Conservation (phyloP, 2,329 filamentous ascomycete species). For the Neocatenulostroma microsporum region DNA sequence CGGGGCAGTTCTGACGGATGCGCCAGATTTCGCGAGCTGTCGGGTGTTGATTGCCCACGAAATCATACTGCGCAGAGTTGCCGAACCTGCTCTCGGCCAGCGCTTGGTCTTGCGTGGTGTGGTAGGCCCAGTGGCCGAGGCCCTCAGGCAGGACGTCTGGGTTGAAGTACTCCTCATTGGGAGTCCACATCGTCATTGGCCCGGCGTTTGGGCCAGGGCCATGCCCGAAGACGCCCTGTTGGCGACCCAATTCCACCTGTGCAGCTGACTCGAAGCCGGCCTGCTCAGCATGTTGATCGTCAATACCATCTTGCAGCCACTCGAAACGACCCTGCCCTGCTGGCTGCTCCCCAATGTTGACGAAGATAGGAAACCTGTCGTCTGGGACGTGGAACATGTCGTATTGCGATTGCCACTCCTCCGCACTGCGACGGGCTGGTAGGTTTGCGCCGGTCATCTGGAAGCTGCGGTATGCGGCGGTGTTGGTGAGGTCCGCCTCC, state of each 20-base stretch:
- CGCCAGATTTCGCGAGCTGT: slow-evolving; percentile 13
- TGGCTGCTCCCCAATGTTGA: slow-evolving; percentile 3
- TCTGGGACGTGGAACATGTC: too few relatives aligned
- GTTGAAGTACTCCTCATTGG: slow-evolving; percentile 7
- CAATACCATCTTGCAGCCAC: slow-evolving; percentile 2
- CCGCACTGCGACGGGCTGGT: too few relatives aligned
- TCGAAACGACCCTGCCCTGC: slow-evolving; percentile 5
- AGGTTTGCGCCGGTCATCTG: too few relatives aligned
- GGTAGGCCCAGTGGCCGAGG: slow-evolving; percentile 12
- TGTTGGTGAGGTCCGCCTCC: too few relatives aligned
- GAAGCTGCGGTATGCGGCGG: too few relatives aligned
- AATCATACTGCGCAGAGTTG: slow-evolving; percentile 6
- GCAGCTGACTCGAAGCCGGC: slow-evolving; percentile 1
- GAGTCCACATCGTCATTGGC: slow-evolving; percentile 3
- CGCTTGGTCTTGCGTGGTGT: slow-evolving; percentile 4
- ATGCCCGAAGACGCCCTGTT: slow-evolving; percentile 4
- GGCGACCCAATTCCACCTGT: slow-evolving; percentile 5
- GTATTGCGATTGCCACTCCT: too few relatives aligned
- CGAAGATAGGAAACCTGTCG: too few relatives aligned
- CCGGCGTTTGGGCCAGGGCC: background rate
- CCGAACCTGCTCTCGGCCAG: slow-evolving; percentile 9
- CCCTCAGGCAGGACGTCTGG: slow-evolving; percentile 8
- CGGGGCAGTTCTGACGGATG: slow-evolving; percentile 4
- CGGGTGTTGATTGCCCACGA: slow-evolving; percentile 4
- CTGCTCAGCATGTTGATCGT: slow-evolving; percentile 1